Percentiles rank a stretch among this genome's conserved stretches.
phyloP scores from a whole-genome alignment of 208 protist species.

The Leishmania tropica region DNA sequence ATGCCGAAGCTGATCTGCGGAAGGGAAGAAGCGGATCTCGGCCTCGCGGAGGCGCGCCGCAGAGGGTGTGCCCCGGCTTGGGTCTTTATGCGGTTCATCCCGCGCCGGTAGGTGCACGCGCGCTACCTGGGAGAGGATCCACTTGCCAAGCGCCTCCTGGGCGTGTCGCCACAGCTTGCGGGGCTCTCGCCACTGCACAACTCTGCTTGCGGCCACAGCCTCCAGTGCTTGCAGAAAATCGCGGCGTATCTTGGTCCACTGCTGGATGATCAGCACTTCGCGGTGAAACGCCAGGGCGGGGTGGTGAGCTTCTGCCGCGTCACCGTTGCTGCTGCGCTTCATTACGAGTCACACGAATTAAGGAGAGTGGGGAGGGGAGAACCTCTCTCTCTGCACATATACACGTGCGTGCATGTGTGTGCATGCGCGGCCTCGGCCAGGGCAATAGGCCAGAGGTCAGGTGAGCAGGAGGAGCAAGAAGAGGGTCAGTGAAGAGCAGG shows the following conservation, averaged over 20 bases:
- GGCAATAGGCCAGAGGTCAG: not conserved
- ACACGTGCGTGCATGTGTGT: not conserved
- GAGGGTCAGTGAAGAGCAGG: not conserved
- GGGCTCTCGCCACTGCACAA: conserved; percentile 64
- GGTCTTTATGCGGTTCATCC: not conserved
- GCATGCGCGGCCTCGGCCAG: not conserved
- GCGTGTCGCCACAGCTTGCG: conserved; percentile 86
- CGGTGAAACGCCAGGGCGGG: conserved; percentile 78
- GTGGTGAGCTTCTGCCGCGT: conserved; percentile 44
- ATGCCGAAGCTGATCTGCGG: conserved; percentile 19
- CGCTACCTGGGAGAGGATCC: conserved; percentile 85
- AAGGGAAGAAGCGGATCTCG: conserved; percentile 49
- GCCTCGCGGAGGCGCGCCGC: conserved; percentile 20
- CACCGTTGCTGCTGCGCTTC: conserved; percentile 50
- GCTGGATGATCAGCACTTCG: conserved; percentile 72
- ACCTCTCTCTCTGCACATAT: not conserved
- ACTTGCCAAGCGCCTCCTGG: conserved; percentile 88
- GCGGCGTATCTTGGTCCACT: conserved; percentile 69
- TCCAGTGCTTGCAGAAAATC: conserved; percentile 71
- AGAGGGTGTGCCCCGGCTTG: not conserved
- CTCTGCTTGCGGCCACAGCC: conserved; percentile 14
- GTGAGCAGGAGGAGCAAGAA: not conserved
- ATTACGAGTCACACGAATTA: conserved; percentile 22
- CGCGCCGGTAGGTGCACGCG: conserved; percentile 37
- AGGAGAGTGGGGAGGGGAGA: not conserved